Conservation (phyloP, 2,329 filamentous ascomycete species). For the Colletotrichum horii region DNA sequence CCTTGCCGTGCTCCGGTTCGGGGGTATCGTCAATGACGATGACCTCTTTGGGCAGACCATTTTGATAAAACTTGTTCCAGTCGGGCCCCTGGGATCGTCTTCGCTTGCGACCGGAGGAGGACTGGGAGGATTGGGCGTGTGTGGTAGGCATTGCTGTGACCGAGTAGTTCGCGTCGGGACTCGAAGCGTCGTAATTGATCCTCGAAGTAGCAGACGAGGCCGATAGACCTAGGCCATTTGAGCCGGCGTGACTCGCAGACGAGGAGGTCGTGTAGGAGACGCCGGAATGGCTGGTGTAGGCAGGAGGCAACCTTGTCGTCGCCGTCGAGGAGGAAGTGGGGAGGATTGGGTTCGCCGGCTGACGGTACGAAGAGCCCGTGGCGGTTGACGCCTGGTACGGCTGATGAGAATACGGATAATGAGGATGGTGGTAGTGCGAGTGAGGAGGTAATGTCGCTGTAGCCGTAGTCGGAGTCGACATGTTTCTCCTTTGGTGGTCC, state of each 20-base stretch:
- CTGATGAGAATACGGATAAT: constrained; percentile 65
- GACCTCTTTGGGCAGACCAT: constrained; percentile 82
- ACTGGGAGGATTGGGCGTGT: constrained; percentile 21
- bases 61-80: constrained; percentile 83
- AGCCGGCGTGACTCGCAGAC: constrained; percentile 26
- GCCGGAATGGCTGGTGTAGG: constrained; percentile 35
- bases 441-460: constrained; percentile 37
- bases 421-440: constrained; percentile 67
- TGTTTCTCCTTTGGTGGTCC: constrained; percentile 40
- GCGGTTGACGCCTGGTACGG: constrained; percentile 51
- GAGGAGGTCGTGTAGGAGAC: constrained; percentile 26
- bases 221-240: constrained; percentile 42
- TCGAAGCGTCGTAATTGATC: constrained; percentile 33
- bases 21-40: constrained; percentile 84
- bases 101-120: constrained; percentile 48
- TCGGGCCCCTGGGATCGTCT: constrained; percentile 70
- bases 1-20: constrained; percentile 47
- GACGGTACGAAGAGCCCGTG: constrained; percentile 36
- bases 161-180: constrained; percentile 34
- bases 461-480: constrained; percentile 76
- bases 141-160: constrained; percentile 39
- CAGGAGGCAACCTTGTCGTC: constrained; percentile 35
- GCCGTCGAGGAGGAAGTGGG: constrained; percentile 44
- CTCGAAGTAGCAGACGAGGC: constrained; percentile 34
- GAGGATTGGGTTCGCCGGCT: constrained; percentile 37